Evolutionary conservation across 2,329 filamentous ascomycete species (phyloP).

Genomic region (Calonectria montana): DNA sequence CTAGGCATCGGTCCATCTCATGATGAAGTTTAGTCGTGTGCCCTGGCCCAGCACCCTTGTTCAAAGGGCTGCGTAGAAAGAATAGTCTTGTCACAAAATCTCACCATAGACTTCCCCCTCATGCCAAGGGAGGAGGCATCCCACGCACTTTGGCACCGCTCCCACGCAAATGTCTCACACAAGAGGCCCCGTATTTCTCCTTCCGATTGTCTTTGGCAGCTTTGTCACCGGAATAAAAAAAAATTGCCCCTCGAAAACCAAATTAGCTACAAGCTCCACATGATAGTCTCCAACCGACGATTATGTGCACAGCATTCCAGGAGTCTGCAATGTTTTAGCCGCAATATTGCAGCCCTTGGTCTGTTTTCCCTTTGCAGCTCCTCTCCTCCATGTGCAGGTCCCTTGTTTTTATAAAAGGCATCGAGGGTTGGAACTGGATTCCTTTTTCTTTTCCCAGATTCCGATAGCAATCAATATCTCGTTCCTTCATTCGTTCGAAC

Average conservation of each 20-base stretch:
- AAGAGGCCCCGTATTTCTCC: neutral
- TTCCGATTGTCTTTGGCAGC: slow-evolving; percentile 4
- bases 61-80: neutral
- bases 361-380: neutral
- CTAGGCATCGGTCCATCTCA: neutral
- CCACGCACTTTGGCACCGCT: neutral
- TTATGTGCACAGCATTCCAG: slow-evolving; percentile 25
- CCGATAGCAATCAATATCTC: neutral
- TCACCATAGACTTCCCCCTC: neutral
- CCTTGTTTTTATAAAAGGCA: slow-evolving; percentile 10
- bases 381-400: neutral
- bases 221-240: neutral
- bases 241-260: neutral
- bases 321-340: slow-evolving; percentile 19
- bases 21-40: neutral
- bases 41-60: neutral
- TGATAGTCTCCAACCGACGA: slow-evolving; percentile 5
- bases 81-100: neutral
- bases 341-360: slow-evolving; percentile 12
- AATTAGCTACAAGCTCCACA: slow-evolving; percentile 7
- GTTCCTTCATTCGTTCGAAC: neutral
- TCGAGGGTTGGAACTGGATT: neutral
- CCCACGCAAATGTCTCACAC: slow-evolving; percentile 1
- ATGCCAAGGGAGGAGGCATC: neutral
- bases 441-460: neutral